Percentiles rank a stretch among this genome's conserved stretches.
phyloP scores from a whole-genome alignment of 177 flowering plant genomes.

The Vitis hybrid region DNA sequence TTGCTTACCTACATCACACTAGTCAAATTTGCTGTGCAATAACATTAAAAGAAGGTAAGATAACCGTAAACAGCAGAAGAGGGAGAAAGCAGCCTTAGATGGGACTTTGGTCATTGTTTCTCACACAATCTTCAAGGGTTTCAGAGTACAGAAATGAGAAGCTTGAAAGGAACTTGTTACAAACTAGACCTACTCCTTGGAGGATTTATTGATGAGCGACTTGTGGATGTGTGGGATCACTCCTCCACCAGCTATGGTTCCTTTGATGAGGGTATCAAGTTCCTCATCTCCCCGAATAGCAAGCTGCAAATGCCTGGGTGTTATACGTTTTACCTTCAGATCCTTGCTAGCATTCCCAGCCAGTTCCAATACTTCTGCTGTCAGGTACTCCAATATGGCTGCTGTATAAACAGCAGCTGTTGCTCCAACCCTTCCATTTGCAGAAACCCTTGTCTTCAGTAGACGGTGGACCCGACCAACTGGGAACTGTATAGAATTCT shows the following conservation, averaged over 20 bases:
- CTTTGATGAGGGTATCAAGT: conserved; percentile 16
- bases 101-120: too few species aligned
- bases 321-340: conserved; percentile 13
- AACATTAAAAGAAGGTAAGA: too few species aligned
- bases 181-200: conserved; percentile 7
- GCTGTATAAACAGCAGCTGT: conserved; percentile 14
- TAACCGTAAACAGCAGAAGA: too few species aligned
- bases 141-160: too few species aligned
- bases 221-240: conserved; percentile 18
- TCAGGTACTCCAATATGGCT: conserved; percentile 6
- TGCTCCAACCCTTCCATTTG: conserved; percentile 16
- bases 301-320: conserved; percentile 15
- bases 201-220: conserved; percentile 12
- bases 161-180: too few species aligned
- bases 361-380: conserved; percentile 5
- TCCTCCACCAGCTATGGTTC: conserved; percentile 18
- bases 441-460: conserved; percentile 11
- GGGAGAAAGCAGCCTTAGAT: too few species aligned
- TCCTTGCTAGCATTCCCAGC: conserved; percentile 10
- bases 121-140: too few species aligned
- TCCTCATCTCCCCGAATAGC: conserved; percentile 14
- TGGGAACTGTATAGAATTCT: conserved; percentile 8
- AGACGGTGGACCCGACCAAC: conserved; percentile 12
- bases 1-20: too few species aligned
- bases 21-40: too few species aligned